phyloP scores from a whole-genome alignment of 192 early-diverging fungal genomes.

The Podila minutissima region DNA sequence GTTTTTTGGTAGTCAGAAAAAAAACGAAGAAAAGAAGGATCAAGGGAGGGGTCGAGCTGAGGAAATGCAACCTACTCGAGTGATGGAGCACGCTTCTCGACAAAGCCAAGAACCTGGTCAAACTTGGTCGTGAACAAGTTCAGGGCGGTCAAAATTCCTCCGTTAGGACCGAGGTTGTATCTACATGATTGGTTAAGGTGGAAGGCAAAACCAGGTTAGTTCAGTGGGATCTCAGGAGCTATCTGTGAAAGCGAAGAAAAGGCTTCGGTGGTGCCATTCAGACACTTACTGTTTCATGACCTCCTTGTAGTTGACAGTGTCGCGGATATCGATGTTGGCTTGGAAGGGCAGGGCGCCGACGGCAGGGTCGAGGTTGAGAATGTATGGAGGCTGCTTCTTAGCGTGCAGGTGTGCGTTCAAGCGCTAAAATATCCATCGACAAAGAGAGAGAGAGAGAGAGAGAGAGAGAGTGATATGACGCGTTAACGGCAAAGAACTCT shows the following conservation, averaged over 20 bases:
- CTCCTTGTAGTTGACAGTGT: slow-evolving; percentile 98
- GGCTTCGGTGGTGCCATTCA: not conserved
- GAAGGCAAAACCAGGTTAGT: not conserved
- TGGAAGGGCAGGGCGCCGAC: slow-evolving; percentile 86
- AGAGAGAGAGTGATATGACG: not conserved
- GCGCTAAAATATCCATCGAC: slow-evolving; percentile 58
- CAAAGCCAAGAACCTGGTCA: slow-evolving; percentile 92
- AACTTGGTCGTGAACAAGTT: slow-evolving; percentile 99
- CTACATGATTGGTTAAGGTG: slow-evolving; percentile 38
- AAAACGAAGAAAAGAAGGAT: not conserved
- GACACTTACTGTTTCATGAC: slow-evolving; percentile 92
- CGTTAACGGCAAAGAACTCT: not conserved
- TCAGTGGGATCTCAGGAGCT: not conserved
- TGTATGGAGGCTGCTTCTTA: slow-evolving; percentile 81
- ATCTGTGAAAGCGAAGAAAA: not conserved
- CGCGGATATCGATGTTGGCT: slow-evolving; percentile 98
- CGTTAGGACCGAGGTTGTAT: slow-evolving; percentile 96
- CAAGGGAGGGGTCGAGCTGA: no score
- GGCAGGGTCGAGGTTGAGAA: slow-evolving; percentile 96
- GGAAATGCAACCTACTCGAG: slow-evolving; percentile 67
- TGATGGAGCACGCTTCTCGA: slow-evolving; percentile 78
- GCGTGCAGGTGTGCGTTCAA: slow-evolving; percentile 89
- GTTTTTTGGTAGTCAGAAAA: not conserved
- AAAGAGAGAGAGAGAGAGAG: no score
- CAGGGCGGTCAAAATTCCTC: slow-evolving; percentile 93